Percentiles rank a stretch among this genome's conserved stretches.
These are phyloP conservation scores for Colletotrichum camelliae DNA, from an alignment of 2,329 filamentous ascomycete species.

Conservation along the genomic window DNA sequence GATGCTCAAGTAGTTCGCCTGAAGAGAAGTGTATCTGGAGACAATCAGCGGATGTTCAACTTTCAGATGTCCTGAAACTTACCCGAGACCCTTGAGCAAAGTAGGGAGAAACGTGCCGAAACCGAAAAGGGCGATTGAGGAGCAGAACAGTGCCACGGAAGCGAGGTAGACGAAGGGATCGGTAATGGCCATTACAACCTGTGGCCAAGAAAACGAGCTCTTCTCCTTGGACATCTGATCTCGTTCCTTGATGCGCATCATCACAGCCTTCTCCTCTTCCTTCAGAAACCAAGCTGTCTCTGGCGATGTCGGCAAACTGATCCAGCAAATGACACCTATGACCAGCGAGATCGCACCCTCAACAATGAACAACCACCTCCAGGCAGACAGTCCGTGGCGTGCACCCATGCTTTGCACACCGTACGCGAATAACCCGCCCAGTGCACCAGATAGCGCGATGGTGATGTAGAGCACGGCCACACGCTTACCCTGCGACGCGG, in stretches of 20 bases:
- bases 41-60: neutral
- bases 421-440: slow-evolving; percentile 34
- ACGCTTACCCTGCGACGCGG: slow-evolving; percentile 36
- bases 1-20: slow-evolving; percentile 25
- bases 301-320: slow-evolving; percentile 50
- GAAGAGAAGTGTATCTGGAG: slow-evolving; percentile 11
- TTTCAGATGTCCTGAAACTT: neutral
- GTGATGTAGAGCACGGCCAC: slow-evolving; percentile 34
- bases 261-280: slow-evolving; percentile 39
- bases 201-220: slow-evolving; percentile 30
- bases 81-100: slow-evolving; percentile 8
- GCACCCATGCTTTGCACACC: slow-evolving; percentile 45
- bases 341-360: slow-evolving; percentile 42
- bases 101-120: slow-evolving; percentile 33
- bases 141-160: slow-evolving; percentile 33
- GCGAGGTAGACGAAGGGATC: slow-evolving; percentile 33
- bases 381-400: slow-evolving; percentile 31
- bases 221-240: slow-evolving; percentile 30
- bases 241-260: slow-evolving; percentile 31
- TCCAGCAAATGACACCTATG: slow-evolving; percentile 35
- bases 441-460: slow-evolving; percentile 33
- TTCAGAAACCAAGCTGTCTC: slow-evolving; percentile 49
- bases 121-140: slow-evolving; percentile 32
- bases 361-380: slow-evolving; percentile 57
- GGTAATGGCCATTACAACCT: slow-evolving; percentile 29